Evolutionary conservation across 352 stramenopile species (phyloP).

Genomic region (Phytophthora niederhauseri): DNA sequence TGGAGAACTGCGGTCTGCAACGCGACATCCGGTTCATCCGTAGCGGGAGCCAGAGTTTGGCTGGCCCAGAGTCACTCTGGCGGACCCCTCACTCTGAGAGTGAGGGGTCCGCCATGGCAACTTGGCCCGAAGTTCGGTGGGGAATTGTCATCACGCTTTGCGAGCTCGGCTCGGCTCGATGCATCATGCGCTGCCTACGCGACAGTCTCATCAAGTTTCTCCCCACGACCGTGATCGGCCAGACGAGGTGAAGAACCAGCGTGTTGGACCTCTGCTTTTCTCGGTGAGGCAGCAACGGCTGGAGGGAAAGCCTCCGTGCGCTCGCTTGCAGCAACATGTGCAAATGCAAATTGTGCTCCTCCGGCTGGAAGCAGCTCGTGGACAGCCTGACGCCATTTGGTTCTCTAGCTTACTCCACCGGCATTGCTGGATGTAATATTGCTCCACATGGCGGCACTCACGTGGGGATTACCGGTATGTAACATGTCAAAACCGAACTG

Average conservation of each 20-base stretch:
- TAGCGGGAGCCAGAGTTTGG: constrained; percentile 24
- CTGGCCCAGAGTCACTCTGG: too few relatives aligned
- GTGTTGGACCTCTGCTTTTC: not conserved
- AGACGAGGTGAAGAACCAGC: not conserved
- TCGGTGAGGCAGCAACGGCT: not conserved
- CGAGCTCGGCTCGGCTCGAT: not conserved
- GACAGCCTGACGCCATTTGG: constrained; percentile 1
- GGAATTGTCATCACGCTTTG: constrained; percentile 6
- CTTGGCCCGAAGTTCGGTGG: not conserved
- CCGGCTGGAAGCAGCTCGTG: not conserved
- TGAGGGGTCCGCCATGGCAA: too few relatives aligned
- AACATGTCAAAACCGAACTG: not conserved
- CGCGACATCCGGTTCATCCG: constrained; percentile 35
- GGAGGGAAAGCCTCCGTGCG: not conserved
- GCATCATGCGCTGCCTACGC: not conserved
- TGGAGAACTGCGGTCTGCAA: not conserved
- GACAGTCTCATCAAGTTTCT: not conserved
- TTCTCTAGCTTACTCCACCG: constrained; percentile 1
- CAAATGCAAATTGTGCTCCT: not conserved
- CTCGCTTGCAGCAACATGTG: not conserved
- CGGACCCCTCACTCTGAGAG: too few relatives aligned
- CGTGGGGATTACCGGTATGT: not conserved
- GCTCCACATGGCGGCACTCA: not conserved
- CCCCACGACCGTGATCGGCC: not conserved
- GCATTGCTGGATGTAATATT: not conserved